phyloP scores from a whole-genome alignment of 2,329 filamentous ascomycete genomes.

The Leptographium lundbergii region DNA sequence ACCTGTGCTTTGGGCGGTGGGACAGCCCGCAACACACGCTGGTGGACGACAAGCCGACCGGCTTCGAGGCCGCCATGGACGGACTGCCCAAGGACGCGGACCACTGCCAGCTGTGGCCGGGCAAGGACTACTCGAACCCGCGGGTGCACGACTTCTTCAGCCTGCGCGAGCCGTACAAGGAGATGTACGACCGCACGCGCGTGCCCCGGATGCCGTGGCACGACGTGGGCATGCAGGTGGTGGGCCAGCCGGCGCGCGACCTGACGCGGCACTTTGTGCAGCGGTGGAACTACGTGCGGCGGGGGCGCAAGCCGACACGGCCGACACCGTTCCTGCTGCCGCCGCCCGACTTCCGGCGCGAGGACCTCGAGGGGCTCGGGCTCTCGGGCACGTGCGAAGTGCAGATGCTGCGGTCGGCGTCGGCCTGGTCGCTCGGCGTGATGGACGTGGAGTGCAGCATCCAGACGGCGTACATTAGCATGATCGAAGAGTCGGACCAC shows the following conservation, averaged over 20 bases:
- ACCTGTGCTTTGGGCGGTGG: slow-evolving; percentile 95
- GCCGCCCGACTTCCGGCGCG: slow-evolving; percentile 78
- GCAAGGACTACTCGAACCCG: slow-evolving; percentile 97
- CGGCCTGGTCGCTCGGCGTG: slow-evolving; percentile 83
- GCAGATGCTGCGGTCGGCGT: slow-evolving; percentile 84
- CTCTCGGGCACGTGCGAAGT: slow-evolving; percentile 92
- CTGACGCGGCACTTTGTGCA: slow-evolving; percentile 94
- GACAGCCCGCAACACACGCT: slow-evolving; percentile 88
- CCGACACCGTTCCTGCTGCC: slow-evolving; percentile 89
- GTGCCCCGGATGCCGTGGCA: slow-evolving; percentile 97
- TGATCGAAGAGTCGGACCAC: slow-evolving; percentile 91
- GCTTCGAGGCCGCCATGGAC: slow-evolving; percentile 58
- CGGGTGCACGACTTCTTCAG: slow-evolving; percentile 90
- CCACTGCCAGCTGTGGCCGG: slow-evolving; percentile 90
- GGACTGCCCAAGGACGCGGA: slow-evolving; percentile 76
- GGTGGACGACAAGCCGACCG: slow-evolving; percentile 86
- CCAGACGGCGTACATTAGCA: slow-evolving; percentile 85
- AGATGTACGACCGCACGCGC: slow-evolving; percentile 91
- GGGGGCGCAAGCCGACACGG: slow-evolving; percentile 82
- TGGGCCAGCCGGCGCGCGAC: slow-evolving; percentile 89
- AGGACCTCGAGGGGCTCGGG: slow-evolving; percentile 76
- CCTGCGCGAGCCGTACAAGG: slow-evolving; percentile 87
- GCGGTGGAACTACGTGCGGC: slow-evolving; percentile 92
- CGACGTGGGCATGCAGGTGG: slow-evolving; percentile 94
- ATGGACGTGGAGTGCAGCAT: slow-evolving; percentile 87